phyloP scores from a whole-genome alignment of 257 asterid genomes.

The Solanum sejunctum region DNA sequence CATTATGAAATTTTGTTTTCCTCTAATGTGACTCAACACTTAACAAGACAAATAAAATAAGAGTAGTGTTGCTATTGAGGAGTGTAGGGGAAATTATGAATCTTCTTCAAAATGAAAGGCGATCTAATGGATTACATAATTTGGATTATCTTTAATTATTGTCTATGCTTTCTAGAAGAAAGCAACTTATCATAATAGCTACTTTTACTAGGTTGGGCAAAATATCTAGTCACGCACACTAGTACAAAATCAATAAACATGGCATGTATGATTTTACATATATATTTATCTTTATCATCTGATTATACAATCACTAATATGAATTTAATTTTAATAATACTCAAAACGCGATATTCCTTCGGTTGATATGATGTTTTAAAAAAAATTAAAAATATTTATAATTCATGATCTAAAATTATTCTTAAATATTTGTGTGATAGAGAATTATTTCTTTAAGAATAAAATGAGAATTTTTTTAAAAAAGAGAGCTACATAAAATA shows the following conservation, averaged over 20 bases:
- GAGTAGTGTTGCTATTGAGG: not conserved
- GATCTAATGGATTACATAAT: not conserved
- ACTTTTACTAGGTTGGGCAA: not conserved
- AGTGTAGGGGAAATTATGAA: not conserved
- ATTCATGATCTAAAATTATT: too few species aligned
- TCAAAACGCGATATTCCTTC: too few species aligned
- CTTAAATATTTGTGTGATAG: too few species aligned
- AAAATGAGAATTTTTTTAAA: too few species aligned
- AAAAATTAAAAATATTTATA: too few species aligned
- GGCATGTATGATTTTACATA: not conserved
- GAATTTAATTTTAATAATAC: not conserved
- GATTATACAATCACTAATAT: not conserved
- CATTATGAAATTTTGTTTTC: not conserved
- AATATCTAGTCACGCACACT: not conserved
- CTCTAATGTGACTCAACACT: not conserved
- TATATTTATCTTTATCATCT: not conserved
- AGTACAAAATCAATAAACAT: not conserved
- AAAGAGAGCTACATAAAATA: too few species aligned
- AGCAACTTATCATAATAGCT: not conserved
- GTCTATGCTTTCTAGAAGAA: constrained; percentile 11
- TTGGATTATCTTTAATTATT: not conserved
- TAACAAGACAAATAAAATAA: not conserved
- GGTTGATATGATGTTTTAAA: too few species aligned
- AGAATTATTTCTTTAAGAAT: too few species aligned
- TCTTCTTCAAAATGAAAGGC: not conserved